Evolutionary conservation across 176 grass and related monocot genomes (phyloP).

Genomic region (Tuctoria greenei): DNA sequence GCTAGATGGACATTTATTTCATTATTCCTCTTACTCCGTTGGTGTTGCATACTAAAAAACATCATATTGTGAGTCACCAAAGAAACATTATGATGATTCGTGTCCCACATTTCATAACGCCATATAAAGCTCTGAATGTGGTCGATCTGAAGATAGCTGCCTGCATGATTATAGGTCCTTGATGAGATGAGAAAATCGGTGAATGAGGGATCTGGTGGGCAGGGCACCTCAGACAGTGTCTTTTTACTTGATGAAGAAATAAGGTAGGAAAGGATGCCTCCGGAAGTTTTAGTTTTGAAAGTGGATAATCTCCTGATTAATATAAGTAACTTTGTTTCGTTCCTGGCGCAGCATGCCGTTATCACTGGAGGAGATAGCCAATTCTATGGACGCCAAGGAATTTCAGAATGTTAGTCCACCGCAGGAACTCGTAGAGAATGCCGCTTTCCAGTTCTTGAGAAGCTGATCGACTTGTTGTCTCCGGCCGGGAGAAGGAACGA

Average conservation of each 20-base stretch:
- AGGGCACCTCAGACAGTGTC: constrained; percentile 22
- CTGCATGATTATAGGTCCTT: constrained; percentile 53
- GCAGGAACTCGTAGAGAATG: constrained; percentile 60
- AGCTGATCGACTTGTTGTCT: constrained; percentile 14
- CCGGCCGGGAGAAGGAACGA: too few relatives aligned
- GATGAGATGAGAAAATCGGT: constrained; percentile 50
- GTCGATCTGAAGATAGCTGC: too few relatives aligned
- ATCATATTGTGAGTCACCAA: background rate
- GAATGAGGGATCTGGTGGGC: constrained; percentile 38
- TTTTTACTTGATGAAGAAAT: constrained; percentile 73
- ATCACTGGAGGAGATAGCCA: constrained; percentile 68
- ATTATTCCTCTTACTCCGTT: background rate
- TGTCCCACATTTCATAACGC: too few relatives aligned
- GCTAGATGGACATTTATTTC: background rate
- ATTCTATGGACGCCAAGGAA: constrained; percentile 66
- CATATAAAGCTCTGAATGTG: background rate
- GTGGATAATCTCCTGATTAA: too few relatives aligned
- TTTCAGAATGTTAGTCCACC: constrained; percentile 66
- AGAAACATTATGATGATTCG: background rate
- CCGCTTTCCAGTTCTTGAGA: constrained; percentile 72
- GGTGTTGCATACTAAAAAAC: background rate
- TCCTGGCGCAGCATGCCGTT: constrained; percentile 62
- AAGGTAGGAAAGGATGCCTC: constrained; percentile 34
- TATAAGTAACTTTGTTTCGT: too few relatives aligned
- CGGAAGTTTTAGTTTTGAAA: background rate